Percentiles rank a stretch among this genome's conserved stretches.
Evolutionary conservation across 2,329 filamentous ascomycete species (phyloP).

Genomic region (Aspergillus ruber): DNA sequence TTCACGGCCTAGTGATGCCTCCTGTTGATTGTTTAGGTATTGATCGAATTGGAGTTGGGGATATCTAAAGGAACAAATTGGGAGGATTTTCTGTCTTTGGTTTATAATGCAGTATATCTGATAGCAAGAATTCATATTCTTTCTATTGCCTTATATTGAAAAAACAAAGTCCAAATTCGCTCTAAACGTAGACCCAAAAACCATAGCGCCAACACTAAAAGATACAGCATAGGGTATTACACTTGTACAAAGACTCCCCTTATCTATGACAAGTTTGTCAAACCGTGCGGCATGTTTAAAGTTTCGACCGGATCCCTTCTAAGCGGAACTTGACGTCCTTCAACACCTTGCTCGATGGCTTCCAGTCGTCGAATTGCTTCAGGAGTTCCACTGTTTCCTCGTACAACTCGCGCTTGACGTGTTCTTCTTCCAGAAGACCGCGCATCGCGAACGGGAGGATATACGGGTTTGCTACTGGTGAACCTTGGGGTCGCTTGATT

Average conservation of each 20-base stretch:
- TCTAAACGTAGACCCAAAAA: neutral
- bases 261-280: neutral
- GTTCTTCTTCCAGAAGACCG: slow-evolving; percentile 83
- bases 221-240: neutral
- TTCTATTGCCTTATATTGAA: neutral
- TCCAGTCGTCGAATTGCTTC: slow-evolving; percentile 90
- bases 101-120: too few relatives aligned
- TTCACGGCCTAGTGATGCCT: too few relatives aligned
- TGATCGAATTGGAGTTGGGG: too few relatives aligned
- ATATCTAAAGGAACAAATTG: too few relatives aligned
- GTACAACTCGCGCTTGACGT: slow-evolving; percentile 74
- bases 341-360: slow-evolving; percentile 77
- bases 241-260: neutral
- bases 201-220: neutral
- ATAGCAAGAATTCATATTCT: neutral
- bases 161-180: neutral
- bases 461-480: slow-evolving; percentile 64
- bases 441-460: slow-evolving; percentile 94
- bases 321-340: slow-evolving; percentile 95
- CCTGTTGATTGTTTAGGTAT: too few relatives aligned
- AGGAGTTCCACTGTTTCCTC: slow-evolving; percentile 72
- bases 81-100: too few relatives aligned
- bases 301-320: slow-evolving; percentile 81
- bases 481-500: slow-evolving; percentile 44
- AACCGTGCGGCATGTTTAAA: slow-evolving; percentile 37